Conservation (phyloP, 2,329 filamentous ascomycete genomes). For the Penicillium verrucosum region DNA sequence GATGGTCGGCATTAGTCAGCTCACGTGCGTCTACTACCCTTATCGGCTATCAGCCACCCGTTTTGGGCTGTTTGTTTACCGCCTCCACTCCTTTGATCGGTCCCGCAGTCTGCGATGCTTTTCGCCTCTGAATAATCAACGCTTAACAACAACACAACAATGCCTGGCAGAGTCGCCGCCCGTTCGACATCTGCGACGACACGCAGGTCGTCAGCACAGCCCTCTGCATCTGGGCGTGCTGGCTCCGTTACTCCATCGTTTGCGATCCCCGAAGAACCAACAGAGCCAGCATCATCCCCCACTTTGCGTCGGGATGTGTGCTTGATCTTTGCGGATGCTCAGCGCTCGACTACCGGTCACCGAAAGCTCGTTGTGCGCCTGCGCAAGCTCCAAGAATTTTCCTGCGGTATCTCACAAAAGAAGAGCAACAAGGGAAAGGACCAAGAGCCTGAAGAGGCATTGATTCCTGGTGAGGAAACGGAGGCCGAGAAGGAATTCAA, state of each 20-base stretch:
- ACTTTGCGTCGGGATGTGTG: conserved; percentile 71
- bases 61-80: conserved; percentile 43
- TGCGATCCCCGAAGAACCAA: conserved; percentile 62
- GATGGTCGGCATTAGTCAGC: conserved; percentile 26
- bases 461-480: conserved; percentile 53
- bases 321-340: conserved; percentile 72
- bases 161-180: conserved; percentile 42
- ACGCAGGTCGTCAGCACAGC: conserved; percentile 55
- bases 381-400: conserved; percentile 85
- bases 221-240: conserved; percentile 83
- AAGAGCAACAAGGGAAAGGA: conserved; percentile 45
- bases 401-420: conserved; percentile 56
- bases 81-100: conserved; percentile 18
- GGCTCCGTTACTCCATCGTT: conserved; percentile 38
- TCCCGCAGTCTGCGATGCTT: conserved; percentile 21
- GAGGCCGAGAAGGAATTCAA: conserved; percentile 87
- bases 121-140: conserved; percentile 17
- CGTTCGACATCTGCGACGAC: conserved; percentile 37
- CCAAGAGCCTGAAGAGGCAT: conserved; percentile 49
- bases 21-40: conserved; percentile 18
- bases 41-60: conserved; percentile 25
- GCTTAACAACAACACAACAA: conserved; percentile 23
- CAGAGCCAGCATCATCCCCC: conserved; percentile 39
- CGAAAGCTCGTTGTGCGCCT: conserved; percentile 83
- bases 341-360: conserved; percentile 85